Conservation (phyloP, 441 rosid genomes). For the Pelargonium myrrhifolium region DNA sequence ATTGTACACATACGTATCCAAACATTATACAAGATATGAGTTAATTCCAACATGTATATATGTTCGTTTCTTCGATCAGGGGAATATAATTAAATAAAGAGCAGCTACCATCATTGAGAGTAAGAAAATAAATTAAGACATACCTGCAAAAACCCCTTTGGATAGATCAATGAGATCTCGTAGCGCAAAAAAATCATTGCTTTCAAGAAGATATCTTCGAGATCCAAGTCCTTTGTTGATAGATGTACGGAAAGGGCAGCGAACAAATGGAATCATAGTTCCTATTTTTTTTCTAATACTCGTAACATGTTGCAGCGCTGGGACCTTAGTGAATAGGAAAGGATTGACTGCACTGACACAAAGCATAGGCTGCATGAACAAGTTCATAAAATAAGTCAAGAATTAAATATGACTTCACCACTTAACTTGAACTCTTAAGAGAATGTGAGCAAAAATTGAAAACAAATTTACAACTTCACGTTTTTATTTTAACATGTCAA, state of each 20-base stretch:
- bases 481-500: not conserved
- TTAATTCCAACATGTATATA: no score
- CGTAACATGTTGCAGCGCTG: constrained; percentile 74
- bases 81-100: not conserved
- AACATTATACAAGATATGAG: no score
- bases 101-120: not conserved
- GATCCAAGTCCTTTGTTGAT: constrained; percentile 74
- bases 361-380: constrained; percentile 83
- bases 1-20: not conserved
- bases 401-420: constrained; percentile 7
- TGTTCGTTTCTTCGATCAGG: constrained; percentile 1
- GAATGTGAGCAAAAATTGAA: not conserved
- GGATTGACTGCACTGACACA: constrained; percentile 98
- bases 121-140: not conserved
- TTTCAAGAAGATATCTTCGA: constrained; percentile 90
- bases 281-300: constrained; percentile 63
- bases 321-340: constrained; percentile 74
- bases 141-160: constrained; percentile 97
- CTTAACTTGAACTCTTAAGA: not conserved
- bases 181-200: constrained; percentile 85
- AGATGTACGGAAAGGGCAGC: constrained; percentile 78
- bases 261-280: constrained; percentile 72
- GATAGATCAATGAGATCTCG: constrained; percentile 95
- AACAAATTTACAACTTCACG: not conserved
- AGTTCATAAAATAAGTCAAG: no score